Conservation (phyloP, 164 flowering plant genomes). For the Chloranthus sessilifolius region DNA sequence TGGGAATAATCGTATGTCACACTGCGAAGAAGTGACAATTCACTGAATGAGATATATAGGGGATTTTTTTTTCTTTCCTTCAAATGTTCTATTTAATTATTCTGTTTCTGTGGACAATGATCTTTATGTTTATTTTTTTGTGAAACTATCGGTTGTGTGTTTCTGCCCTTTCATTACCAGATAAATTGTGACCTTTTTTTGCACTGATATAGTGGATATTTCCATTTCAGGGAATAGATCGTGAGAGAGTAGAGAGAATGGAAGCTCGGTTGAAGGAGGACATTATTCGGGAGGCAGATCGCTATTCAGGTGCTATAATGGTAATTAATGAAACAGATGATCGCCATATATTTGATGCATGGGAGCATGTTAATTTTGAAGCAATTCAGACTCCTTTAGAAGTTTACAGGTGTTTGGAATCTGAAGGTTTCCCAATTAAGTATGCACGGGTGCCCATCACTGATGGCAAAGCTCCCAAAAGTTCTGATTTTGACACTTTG, state of each 20-base stretch:
- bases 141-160: too few relatives aligned
- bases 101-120: too few relatives aligned
- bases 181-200: background rate
- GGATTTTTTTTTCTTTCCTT: too few relatives aligned
- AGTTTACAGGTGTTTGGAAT: slow-evolving; percentile 68
- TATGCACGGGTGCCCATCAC: slow-evolving; percentile 98
- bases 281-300: slow-evolving; percentile 78
- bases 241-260: slow-evolving; percentile 92
- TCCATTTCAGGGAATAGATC: slow-evolving; percentile 71
- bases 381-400: slow-evolving; percentile 84
- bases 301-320: slow-evolving; percentile 83
- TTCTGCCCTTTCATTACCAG: too few relatives aligned
- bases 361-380: slow-evolving; percentile 75
- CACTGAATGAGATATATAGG: too few relatives aligned
- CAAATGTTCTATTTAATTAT: too few relatives aligned
- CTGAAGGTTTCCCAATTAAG: slow-evolving; percentile 77
- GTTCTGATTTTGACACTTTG: slow-evolving; percentile 86
- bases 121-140: too few relatives aligned
- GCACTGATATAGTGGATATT: background rate
- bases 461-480: slow-evolving; percentile 98
- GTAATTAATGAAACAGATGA: slow-evolving; percentile 90
- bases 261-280: slow-evolving; percentile 91
- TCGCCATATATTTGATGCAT: slow-evolving; percentile 84
- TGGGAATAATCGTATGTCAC: too few relatives aligned
- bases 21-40: too few relatives aligned